These are phyloP conservation scores for Salix viminalis DNA, from an alignment of 345 rosid genomes.

Conservation along the genomic window DNA sequence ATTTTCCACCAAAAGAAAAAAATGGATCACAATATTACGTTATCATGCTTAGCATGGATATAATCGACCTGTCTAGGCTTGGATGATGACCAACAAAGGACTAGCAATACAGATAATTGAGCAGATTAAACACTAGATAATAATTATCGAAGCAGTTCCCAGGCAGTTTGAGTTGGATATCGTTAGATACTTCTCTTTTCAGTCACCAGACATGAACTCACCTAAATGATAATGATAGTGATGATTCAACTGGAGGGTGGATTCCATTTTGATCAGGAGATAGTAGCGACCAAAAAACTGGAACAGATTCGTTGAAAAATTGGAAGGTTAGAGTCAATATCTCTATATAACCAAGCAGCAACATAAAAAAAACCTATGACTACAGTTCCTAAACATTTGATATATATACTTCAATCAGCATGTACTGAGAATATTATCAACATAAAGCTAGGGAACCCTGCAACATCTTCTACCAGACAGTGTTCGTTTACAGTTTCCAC, in stretches of 20 bases:
- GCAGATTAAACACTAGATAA: not conserved
- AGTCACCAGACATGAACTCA: conserved; percentile 18
- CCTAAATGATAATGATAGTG: conserved; percentile 81
- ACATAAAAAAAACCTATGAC: no score
- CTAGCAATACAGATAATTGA: not conserved
- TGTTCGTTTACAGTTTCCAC: not conserved
- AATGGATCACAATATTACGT: not conserved
- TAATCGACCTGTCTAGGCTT: not conserved
- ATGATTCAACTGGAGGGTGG: conserved; percentile 59
- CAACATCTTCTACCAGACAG: not conserved
- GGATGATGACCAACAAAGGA: not conserved
- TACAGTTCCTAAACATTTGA: no score
- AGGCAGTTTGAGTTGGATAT: not conserved
- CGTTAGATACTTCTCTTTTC: not conserved
- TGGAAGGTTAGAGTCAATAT: not conserved
- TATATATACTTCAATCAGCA: no score
- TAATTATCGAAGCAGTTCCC: not conserved
- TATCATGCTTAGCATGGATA: not conserved
- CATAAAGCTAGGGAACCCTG: not conserved
- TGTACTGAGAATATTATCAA: no score
- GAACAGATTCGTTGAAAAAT: conserved; percentile 1
- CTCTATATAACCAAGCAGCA: not conserved
- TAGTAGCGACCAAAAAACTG: conserved; percentile 84
- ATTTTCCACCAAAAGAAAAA: not conserved
- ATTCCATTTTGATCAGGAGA: conserved; percentile 54